Evolutionary conservation across 768 basidiomycete genomes (phyloP), one percentile per base, ranked within the genome.

Genomic region (Coprinopsis cinerea): DNA sequence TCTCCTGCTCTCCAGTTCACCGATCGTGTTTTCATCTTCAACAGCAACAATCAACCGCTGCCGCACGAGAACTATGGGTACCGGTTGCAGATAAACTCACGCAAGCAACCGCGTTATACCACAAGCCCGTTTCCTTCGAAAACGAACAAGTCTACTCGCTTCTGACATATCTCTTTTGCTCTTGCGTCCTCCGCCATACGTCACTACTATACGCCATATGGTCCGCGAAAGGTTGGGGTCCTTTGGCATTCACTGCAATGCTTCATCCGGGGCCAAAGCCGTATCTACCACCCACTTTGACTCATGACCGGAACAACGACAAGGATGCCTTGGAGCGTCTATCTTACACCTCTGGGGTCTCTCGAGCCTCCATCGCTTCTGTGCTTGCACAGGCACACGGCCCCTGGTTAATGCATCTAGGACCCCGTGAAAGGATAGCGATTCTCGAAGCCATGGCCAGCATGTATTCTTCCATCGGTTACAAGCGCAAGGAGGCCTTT

Each of bases 161-260:
- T 51, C 73, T 83, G 23, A 72, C 87, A 1, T 81, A 84, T 59
- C 70, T 92, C 24, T 88, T 87, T 62, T 72, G 73, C 58, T 74
- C 74, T 64, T 66, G 79, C 67, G 77, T 90, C 43, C 70, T 93
- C 9, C 80, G 90, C 34, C 88, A 88, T 60, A 69, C 85, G 4
- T 76, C 79, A 1, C 73, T 94, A 43, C 71, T 92, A 14, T 87
- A 89, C 59, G 76, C 87, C 18, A 70, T 91, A 7, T 88, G 88
- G 87, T 82, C 85, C 39, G 79, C 85, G n/a, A 88, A 89, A 63
- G 92, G 92, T 20, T 92, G 91, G 85, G 88, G 89, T 2, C 78
- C 82, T 0, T 70, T 87, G 25, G 83, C 89, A 2, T 83, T 91
- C 55, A 78, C 81, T 15, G 78, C 79, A 17, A 83, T 91, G 81